Evolutionary conservation across 2,329 filamentous ascomycete species (phyloP).

Genomic region (Clarireedia hainanense): DNA sequence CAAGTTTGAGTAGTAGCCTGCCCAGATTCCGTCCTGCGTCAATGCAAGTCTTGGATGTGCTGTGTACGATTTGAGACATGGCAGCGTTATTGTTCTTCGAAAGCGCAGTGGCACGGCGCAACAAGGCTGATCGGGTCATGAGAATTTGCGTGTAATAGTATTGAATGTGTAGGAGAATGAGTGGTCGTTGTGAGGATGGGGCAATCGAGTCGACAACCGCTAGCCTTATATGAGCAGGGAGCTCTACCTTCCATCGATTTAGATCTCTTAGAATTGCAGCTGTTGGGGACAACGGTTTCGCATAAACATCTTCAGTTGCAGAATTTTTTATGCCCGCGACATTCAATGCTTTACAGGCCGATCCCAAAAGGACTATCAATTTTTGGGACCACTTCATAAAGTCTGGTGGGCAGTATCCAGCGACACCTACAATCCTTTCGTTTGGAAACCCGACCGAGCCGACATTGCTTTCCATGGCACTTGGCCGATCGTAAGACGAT

Average conservation of each 20-base stretch:
- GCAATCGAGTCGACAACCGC: not conserved
- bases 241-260: constrained; percentile 31
- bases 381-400: constrained; percentile 33
- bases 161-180: not conserved
- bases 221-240: constrained; percentile 31
- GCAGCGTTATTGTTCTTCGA: not conserved
- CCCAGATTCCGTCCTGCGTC: not conserved
- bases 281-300: constrained; percentile 32
- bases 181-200: not conserved
- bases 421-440: constrained; percentile 29
- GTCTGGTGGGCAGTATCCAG: constrained; percentile 27
- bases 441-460: constrained; percentile 31
- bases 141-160: not conserved
- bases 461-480: constrained; percentile 33
- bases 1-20: not conserved
- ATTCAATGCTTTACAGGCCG: constrained; percentile 33
- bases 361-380: constrained; percentile 30
- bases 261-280: constrained; percentile 33
- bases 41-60: not conserved
- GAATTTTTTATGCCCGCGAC: constrained; percentile 11
- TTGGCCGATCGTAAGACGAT: constrained; percentile 36
- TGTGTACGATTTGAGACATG: not conserved
- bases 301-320: constrained; percentile 30
- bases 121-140: not conserved
- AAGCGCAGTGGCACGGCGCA: not conserved